These are phyloP conservation scores for Penicillium nordicum DNA, from an alignment of 2,329 filamentous ascomycete genomes.

Conservation along the genomic window DNA sequence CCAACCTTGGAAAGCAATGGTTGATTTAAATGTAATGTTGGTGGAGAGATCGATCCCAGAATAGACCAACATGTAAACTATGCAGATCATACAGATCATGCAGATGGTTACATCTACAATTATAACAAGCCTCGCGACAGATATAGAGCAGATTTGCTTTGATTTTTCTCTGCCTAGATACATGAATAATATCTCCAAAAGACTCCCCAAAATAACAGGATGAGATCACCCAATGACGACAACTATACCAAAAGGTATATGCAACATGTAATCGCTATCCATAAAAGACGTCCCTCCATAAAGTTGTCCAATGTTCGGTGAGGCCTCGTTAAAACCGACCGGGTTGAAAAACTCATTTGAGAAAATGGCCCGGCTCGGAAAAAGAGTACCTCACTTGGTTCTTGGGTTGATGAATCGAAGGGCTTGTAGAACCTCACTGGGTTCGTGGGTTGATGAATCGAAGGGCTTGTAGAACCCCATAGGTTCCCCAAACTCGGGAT, in stretches of 20 bases:
- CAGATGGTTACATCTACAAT: background rate
- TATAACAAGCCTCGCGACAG: background rate
- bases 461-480: background rate
- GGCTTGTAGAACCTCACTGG: background rate
- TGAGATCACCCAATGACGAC: background rate
- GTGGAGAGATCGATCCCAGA: background rate
- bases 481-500: background rate
- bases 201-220: background rate
- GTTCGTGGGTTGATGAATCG: background rate
- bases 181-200: background rate
- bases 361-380: slow-evolving; percentile 2
- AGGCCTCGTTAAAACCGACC: slow-evolving; percentile 11
- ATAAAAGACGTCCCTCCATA: slow-evolving; percentile 6
- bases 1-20: too few relatives aligned
- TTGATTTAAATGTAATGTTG: too few relatives aligned
- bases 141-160: background rate
- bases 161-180: background rate
- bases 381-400: slow-evolving; percentile 8
- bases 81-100: background rate
- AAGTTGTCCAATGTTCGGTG: background rate
- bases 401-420: background rate
- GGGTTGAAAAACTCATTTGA: slow-evolving; percentile 4
- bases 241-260: slow-evolving; percentile 6
- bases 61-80: background rate
- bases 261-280: slow-evolving; percentile 4